Conservation (phyloP, 257 asterid genomes). For the Coffea eugenioides region DNA sequence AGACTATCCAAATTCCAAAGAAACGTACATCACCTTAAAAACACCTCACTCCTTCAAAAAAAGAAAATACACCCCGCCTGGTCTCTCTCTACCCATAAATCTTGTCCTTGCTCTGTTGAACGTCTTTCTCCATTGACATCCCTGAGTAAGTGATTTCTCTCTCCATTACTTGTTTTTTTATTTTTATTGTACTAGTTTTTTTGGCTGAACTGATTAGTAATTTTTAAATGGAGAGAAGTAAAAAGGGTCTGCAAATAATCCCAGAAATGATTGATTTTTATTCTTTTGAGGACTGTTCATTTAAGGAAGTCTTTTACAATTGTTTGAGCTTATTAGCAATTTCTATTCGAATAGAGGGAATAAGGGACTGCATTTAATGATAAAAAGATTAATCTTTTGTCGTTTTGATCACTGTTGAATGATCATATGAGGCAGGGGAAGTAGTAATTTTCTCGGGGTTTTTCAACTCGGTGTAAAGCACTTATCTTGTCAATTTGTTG, state of each 20-base stretch:
- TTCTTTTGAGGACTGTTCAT: background rate
- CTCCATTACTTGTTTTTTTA: background rate
- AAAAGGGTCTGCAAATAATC: background rate
- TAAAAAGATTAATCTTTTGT: background rate
- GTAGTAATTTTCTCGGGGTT: background rate
- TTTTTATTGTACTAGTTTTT: background rate
- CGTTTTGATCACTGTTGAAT: background rate
- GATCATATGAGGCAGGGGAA: background rate
- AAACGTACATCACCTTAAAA: background rate
- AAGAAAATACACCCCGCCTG: background rate
- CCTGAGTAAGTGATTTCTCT: background rate
- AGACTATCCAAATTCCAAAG: background rate
- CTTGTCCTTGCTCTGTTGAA: background rate
- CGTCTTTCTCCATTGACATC: background rate
- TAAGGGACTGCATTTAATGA: background rate
- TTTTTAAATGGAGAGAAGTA: background rate
- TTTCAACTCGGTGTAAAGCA: constrained; percentile 2
- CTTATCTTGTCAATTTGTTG: background rate
- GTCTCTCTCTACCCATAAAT: background rate
- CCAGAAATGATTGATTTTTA: too few species aligned
- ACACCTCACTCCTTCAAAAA: background rate
- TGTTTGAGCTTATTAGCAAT: background rate
- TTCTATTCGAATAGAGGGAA: background rate
- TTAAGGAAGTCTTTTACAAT: background rate
- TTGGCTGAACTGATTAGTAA: background rate